Evolutionary conservation across 1,284 basidiomycete genomes (phyloP).

Genomic region (Apiotrichum porosum): DNA sequence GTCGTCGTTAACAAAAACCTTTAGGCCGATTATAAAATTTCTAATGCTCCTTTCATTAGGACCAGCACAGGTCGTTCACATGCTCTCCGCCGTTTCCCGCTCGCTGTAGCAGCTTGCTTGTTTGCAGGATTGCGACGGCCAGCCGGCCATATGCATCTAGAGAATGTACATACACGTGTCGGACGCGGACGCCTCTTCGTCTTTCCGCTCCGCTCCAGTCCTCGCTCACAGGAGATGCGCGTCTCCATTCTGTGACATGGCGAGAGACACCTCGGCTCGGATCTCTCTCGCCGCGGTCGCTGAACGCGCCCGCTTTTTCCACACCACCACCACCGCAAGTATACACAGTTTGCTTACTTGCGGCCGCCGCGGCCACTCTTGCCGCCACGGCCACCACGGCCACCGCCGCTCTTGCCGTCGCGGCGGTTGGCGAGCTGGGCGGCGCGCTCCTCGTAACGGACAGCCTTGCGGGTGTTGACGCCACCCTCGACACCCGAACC

Average conservation of each 20-base stretch:
- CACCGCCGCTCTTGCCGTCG: not conserved
- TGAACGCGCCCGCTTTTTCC: too few species aligned
- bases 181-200: not conserved
- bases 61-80: too few species aligned
- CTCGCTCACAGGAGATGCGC: not conserved
- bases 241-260: too few species aligned
- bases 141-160: not conserved
- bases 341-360: not conserved
- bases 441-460: constrained; percentile 55
- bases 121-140: too few species aligned
- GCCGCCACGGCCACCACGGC: not conserved
- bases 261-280: too few species aligned
- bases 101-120: too few species aligned
- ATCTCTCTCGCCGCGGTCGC: too few species aligned
- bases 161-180: constrained; percentile 9
- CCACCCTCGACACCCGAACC: constrained; percentile 48
- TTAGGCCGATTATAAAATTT: too few species aligned
- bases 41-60: too few species aligned
- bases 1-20: too few species aligned
- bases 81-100: too few species aligned
- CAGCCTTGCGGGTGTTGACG: constrained; percentile 75
- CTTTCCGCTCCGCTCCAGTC: not conserved
- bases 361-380: not conserved
- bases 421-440: constrained; percentile 7
- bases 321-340: too few species aligned